A percentile compares a stretch with the other conserved stretches of the same genome.
Conservation (phyloP, 2,329 filamentous ascomycete species). For the Cordyceps fumosorosea region DNA sequence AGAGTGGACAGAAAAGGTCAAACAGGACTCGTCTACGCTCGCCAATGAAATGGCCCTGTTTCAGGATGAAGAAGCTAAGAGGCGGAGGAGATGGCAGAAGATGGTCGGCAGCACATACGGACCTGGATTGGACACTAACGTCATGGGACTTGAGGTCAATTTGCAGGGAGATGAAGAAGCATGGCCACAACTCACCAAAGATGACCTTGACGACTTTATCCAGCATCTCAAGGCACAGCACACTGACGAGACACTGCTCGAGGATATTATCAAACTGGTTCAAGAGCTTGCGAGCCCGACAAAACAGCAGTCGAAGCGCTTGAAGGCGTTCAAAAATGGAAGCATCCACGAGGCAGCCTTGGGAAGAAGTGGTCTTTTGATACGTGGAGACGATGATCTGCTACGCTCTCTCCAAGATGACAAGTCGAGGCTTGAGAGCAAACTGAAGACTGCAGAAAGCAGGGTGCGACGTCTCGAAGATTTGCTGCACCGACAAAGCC, state of each 20-base stretch:
- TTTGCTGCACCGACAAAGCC: slow-evolving; percentile 75
- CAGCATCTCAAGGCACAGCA: slow-evolving; percentile 58
- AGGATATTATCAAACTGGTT: slow-evolving; percentile 69
- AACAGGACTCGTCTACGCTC: slow-evolving; percentile 74
- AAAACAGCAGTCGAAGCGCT: slow-evolving; percentile 75
- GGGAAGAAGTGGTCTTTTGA: slow-evolving; percentile 76
- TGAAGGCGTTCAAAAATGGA: slow-evolving; percentile 93
- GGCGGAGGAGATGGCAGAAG: slow-evolving; percentile 86
- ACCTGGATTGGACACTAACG: slow-evolving; percentile 59
- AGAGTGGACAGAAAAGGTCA: slow-evolving; percentile 90
- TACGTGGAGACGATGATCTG: slow-evolving; percentile 82
- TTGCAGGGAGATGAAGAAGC: slow-evolving; percentile 68
- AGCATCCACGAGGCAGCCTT: slow-evolving; percentile 88
- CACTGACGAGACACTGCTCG: slow-evolving; percentile 57
- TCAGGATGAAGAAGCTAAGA: slow-evolving; percentile 85
- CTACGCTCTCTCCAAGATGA: slow-evolving; percentile 73
- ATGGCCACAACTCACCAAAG: slow-evolving; percentile 72
- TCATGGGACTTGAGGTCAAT: slow-evolving; percentile 77
- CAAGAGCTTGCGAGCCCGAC: slow-evolving; percentile 76
- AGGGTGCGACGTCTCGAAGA: slow-evolving; percentile 88
- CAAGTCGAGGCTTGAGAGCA: slow-evolving; percentile 67
- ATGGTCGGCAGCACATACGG: slow-evolving; percentile 70
- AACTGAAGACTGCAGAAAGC: slow-evolving; percentile 76
- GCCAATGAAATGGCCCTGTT: slow-evolving; percentile 90
- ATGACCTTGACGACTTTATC: slow-evolving; percentile 71